Conservation (phyloP, 2,329 filamentous ascomycete species). For the Coniella lustricola region DNA sequence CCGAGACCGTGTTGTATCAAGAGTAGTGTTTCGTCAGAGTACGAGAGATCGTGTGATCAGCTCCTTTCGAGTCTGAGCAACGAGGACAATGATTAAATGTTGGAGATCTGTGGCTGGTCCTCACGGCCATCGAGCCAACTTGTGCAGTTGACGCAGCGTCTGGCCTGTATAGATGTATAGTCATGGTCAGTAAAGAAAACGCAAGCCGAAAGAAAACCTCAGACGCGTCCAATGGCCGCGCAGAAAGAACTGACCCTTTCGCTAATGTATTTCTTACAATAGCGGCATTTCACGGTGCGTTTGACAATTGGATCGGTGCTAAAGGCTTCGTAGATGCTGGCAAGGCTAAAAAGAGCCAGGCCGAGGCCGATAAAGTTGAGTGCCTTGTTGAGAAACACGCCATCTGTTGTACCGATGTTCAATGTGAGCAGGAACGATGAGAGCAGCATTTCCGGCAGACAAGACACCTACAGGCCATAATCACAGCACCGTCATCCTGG, state of each 20-base stretch:
- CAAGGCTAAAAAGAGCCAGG: conserved; percentile 57
- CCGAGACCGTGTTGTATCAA: no score
- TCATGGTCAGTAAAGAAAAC: not conserved
- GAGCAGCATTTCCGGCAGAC: no score
- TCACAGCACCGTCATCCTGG: conserved; percentile 62
- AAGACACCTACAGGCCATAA: conserved; percentile 51
- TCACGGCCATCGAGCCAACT: conserved; percentile 47
- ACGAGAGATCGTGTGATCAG: no score
- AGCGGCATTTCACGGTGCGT: conserved; percentile 60
- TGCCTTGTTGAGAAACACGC: conserved; percentile 55
- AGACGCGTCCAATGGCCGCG: no score
- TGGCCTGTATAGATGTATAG: conserved; percentile 24
- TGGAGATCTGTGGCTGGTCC: conserved; percentile 22
- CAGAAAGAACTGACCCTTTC: conserved; percentile 43
- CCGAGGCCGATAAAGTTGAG: conserved; percentile 62
- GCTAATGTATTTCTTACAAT: conserved; percentile 57
- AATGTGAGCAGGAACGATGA: not conserved
- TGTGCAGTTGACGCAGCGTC: conserved; percentile 42
- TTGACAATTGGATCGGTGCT: conserved; percentile 65
- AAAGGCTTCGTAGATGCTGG: conserved; percentile 52
- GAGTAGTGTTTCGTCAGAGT: no score
- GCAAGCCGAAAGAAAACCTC: not conserved
- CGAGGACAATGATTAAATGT: not conserved
- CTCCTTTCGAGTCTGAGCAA: no score
- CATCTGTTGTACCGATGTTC: conserved; percentile 20